Percentiles rank a stretch among this genome's conserved stretches.
Conservation (phyloP, 2,329 filamentous ascomycete species). For the Fusarium sacchari region DNA sequence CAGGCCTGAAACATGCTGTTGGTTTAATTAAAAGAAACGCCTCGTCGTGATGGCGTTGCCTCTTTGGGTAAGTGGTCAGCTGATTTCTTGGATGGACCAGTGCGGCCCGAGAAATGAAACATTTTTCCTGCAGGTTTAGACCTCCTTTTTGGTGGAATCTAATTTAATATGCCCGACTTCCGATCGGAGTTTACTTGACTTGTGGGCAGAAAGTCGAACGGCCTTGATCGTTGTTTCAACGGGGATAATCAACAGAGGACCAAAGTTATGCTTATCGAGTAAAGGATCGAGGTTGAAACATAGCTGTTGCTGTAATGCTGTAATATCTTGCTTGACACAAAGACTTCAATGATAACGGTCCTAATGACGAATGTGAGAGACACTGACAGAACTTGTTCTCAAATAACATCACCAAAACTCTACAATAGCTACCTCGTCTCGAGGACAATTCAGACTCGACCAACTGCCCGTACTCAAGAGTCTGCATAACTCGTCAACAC, state of each 20-base stretch:
- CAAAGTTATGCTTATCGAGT: not conserved
- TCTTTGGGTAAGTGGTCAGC: not conserved
- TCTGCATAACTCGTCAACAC: not conserved
- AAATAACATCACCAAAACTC: not conserved
- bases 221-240: not conserved
- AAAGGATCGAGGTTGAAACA: not conserved
- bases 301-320: not conserved
- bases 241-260: not conserved
- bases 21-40: slow-evolving; percentile 28
- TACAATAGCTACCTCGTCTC: not conserved
- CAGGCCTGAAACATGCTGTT: slow-evolving; percentile 18
- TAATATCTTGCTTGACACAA: not conserved
- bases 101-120: slow-evolving; percentile 29
- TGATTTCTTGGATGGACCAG: slow-evolving; percentile 6
- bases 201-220: not conserved
- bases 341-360: not conserved
- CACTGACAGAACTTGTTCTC: not conserved
- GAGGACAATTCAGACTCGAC: not conserved
- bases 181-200: not conserved
- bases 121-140: not conserved
- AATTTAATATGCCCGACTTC: slow-evolving; percentile 1
- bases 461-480: not conserved
- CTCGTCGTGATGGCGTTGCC: slow-evolving; percentile 3
- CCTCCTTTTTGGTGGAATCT: slow-evolving; percentile 2
- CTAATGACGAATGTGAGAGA: not conserved